phyloP scores from a whole-genome alignment of 1,284 basidiomycete genomes.

The Pseudozyma pruni region DNA sequence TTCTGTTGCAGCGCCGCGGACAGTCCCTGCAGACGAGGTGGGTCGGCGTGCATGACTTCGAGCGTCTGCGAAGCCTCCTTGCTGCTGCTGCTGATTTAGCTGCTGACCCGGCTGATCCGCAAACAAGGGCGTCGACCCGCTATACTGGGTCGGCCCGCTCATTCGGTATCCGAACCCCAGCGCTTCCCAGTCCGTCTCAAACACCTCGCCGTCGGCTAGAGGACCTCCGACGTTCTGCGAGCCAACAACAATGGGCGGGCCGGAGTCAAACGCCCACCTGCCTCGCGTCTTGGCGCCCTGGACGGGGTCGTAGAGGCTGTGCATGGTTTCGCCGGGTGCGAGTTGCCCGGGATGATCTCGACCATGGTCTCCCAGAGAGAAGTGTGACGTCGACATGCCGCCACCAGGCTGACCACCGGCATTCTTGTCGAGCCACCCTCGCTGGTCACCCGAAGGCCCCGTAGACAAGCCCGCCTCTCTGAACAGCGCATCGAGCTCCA shows the following conservation, averaged over 20 bases:
- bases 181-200: constrained; percentile 47
- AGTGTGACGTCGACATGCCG: background rate
- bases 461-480: constrained; percentile 39
- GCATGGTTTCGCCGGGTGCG: constrained; percentile 7
- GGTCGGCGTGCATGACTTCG: constrained; percentile 1
- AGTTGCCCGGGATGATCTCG: constrained; percentile 10
- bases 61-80: background rate
- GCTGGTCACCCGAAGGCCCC: constrained; percentile 28
- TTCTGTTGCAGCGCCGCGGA: constrained; percentile 14
- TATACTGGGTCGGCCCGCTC: constrained; percentile 10
- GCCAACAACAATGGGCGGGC: background rate
- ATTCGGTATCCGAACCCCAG: constrained; percentile 41
- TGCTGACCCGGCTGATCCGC: constrained; percentile 1
- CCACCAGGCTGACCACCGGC: background rate
- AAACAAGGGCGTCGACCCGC: constrained; percentile 2
- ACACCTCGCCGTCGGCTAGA: constrained; percentile 12
- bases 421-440: constrained; percentile 9
- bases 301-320: constrained; percentile 20
- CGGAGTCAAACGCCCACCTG: constrained; percentile 12
- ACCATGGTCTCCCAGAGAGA: background rate
- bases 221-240: background rate
- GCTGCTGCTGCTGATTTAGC: constrained; percentile 20
- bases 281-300: constrained; percentile 2
- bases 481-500: constrained; percentile 47
- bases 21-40: background rate